Evolutionary conservation across 1,284 basidiomycete species (phyloP).

Genomic region (Papiliotrema flavescens): DNA sequence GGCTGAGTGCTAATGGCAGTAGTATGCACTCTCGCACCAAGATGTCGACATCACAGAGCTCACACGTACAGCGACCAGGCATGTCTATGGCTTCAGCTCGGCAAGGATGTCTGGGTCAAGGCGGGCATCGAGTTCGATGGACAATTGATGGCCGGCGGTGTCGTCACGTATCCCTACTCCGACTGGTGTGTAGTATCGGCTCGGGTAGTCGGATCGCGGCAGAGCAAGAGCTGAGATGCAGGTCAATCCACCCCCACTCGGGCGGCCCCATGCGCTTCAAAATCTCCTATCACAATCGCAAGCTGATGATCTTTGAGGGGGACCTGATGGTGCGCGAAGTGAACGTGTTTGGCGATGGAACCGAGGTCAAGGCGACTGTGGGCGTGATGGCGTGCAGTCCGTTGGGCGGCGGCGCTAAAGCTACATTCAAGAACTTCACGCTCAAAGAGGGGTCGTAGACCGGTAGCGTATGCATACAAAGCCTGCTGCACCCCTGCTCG

Average conservation of each 20-base stretch:
- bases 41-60: not conserved
- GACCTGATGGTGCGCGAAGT: slow-evolving; percentile 3
- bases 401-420: not conserved
- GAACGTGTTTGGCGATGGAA: slow-evolving; percentile 4
- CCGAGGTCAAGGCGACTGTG: not conserved
- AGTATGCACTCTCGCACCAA: not conserved
- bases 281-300: not conserved
- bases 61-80: slow-evolving; percentile 5
- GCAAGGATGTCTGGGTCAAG: slow-evolving; percentile 2
- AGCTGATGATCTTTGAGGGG: slow-evolving; percentile 1
- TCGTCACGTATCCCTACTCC: slow-evolving; percentile 6
- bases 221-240: not conserved
- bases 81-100: not conserved
- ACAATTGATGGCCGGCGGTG: slow-evolving; percentile 3
- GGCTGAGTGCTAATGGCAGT: slow-evolving; percentile 3
- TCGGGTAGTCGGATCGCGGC: not conserved
- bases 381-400: slow-evolving; percentile 7
- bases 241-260: slow-evolving; percentile 1
- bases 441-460: not conserved
- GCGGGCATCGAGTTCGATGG: slow-evolving; percentile 4
- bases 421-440: slow-evolving; percentile 2
- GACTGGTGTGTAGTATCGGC: slow-evolving; percentile 1
- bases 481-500: too few species aligned
- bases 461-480: too few species aligned
- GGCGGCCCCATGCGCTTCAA: not conserved